Evolutionary conservation across 768 basidiomycete genomes (phyloP).

Genomic region (Clitopilus hobsonii): DNA sequence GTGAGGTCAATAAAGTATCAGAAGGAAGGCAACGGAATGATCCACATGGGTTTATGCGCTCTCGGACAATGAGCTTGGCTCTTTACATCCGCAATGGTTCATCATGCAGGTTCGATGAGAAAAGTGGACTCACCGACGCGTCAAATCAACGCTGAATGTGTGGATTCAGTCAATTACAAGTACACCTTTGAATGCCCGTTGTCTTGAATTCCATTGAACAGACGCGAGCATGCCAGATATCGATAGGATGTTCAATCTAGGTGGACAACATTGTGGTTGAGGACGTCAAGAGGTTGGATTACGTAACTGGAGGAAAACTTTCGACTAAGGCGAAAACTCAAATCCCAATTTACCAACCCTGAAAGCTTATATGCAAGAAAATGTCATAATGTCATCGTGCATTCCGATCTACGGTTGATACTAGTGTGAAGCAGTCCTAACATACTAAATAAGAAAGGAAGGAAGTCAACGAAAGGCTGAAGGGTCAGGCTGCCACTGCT

Average conservation of each 20-base stretch:
- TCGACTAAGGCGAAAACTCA: not conserved
- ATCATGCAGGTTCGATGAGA: not conserved
- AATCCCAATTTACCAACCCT: not conserved
- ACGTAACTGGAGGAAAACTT: not conserved
- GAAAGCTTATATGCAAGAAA: not conserved
- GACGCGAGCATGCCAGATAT: too few relatives aligned
- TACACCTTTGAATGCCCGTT: not conserved
- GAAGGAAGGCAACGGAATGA: slow-evolving; percentile 58
- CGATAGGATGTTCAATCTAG: too few relatives aligned
- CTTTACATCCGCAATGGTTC: slow-evolving; percentile 9
- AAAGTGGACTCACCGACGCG: not conserved
- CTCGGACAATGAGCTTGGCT: slow-evolving; percentile 7
- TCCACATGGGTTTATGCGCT: slow-evolving; percentile 33
- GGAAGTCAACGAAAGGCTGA: not conserved
- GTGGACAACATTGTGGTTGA: not conserved
- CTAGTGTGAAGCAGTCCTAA: not conserved
- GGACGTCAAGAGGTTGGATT: not conserved
- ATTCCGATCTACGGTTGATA: not conserved
- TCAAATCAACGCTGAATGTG: too few relatives aligned
- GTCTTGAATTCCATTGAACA: not conserved
- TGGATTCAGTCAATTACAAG: too few relatives aligned
- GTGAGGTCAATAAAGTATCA: slow-evolving; percentile 19
- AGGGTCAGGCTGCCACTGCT: slow-evolving; percentile 1
- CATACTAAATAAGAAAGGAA: not conserved
- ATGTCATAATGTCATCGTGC: not conserved